phyloP scores from a whole-genome alignment of 2,329 filamentous ascomycete genomes.

The Knufia petricola region DNA sequence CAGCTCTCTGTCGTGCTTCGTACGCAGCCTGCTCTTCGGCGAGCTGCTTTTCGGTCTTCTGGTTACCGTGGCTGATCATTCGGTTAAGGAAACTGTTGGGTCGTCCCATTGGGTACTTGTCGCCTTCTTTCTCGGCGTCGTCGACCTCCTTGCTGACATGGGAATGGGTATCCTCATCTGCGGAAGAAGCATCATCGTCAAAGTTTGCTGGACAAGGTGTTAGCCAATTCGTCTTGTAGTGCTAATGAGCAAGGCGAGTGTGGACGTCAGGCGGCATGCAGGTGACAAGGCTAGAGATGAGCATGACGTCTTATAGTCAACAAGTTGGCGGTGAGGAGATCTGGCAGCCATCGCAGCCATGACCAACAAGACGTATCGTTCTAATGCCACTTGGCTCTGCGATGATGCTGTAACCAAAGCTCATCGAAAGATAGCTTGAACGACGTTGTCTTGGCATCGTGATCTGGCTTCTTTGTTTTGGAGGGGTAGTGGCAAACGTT shows the following conservation, averaged over 20 bases:
- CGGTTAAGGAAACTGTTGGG: conserved; percentile 21
- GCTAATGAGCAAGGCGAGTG: too few species aligned
- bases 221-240: background rate
- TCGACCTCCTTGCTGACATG: conserved; percentile 20
- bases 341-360: too few species aligned
- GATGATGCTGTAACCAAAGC: background rate
- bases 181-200: conserved; percentile 18
- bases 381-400: background rate
- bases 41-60: conserved; percentile 16
- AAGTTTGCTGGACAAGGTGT: conserved; percentile 15
- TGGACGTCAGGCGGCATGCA: too few species aligned
- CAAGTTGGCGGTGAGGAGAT: too few species aligned
- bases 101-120: conserved; percentile 16
- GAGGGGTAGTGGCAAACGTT: conserved; percentile 4
- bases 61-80: conserved; percentile 22
- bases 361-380: too few species aligned
- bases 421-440: background rate
- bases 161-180: conserved; percentile 19
- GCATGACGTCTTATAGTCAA: too few species aligned
- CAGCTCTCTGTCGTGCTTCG: background rate
- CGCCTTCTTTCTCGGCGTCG: conserved; percentile 18
- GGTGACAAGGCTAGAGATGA: too few species aligned
- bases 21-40: background rate
- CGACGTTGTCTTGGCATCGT: background rate
- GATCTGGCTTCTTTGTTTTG: background rate